Evolutionary conservation across 352 stramenopile species (phyloP), one percentile per base, ranked within the genome.

Genomic region (Salisapilia sapeloensis): DNA sequence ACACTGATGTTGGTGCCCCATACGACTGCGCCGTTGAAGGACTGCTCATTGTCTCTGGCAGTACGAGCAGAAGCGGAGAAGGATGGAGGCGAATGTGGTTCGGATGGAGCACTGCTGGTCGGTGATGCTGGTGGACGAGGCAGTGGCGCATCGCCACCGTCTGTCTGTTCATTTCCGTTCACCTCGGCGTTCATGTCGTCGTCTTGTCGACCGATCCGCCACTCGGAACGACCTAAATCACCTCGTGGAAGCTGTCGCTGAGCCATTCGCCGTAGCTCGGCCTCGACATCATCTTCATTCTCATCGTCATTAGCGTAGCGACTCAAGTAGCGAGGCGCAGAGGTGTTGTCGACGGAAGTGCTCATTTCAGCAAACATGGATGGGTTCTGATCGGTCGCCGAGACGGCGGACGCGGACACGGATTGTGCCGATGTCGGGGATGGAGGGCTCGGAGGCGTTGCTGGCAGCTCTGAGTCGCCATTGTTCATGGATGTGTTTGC

Each of bases 1-100:
- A 96, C 76, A 25, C 85, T 92, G 33, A 97, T 87, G 43, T 93
- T 92, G 6, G 90, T 97, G 25, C 87, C 87, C 78, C 81, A 95
- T 4, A 96, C 90, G 9, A 96, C 80, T 1, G 84, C 78, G 7
- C 83, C 72, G 0, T 56, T 70, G 12, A 83, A 71, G 27, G 62
- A 50, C 38, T 66, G 29, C 23, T 89, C 72, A 11, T 24, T 44
- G 0, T 50, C 46, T 11, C 33, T 33, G 3, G 39, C 29, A 3
- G 35, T 42, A 11, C 27, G 26, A 4, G 37, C 20, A 3, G 34
- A 40, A 13, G 33, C 17, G 1, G 31, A 35, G 2, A 20, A 12
- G 12, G 9, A 12, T 26, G 17, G 12, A 20, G 43, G 33, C 34
- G 38, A 24, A 6, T 41, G 40, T 5, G 48, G 39, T 17, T 31